These are phyloP conservation scores for Rhododendron henanense DNA, from an alignment of 148 eudicot genomes.

Conservation along the genomic window DNA sequence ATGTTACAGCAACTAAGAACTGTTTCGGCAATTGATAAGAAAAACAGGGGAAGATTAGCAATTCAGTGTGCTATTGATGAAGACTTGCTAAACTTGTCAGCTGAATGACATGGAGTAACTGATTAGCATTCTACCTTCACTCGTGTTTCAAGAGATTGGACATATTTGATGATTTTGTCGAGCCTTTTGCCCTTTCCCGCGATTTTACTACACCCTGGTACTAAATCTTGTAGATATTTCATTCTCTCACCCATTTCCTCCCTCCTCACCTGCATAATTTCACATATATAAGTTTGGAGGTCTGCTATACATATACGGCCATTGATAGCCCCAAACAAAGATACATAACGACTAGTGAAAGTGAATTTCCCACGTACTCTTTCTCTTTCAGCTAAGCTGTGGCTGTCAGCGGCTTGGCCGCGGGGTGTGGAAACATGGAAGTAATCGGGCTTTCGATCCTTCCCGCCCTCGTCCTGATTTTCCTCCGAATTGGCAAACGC, in stretches of 20 bases:
- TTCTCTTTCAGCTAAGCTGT: slow-evolving; percentile 92
- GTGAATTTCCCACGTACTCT: slow-evolving; percentile 20
- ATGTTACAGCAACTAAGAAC: slow-evolving; percentile 71
- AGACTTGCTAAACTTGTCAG: no score
- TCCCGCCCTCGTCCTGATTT: no score
- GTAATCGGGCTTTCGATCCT: slow-evolving; percentile 51
- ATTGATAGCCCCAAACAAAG: background rate
- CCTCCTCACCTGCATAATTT: slow-evolving; percentile 60
- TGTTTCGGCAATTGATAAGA: slow-evolving; percentile 21
- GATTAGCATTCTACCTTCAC: slow-evolving; percentile 61
- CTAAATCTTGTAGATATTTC: slow-evolving; percentile 88
- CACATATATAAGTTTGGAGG: background rate
- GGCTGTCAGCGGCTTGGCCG: slow-evolving; percentile 98
- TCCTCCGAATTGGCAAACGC: no score
- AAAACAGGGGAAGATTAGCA: background rate
- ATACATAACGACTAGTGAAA: background rate
- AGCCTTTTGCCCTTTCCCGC: slow-evolving; percentile 96
- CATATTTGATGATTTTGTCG: slow-evolving; percentile 89
- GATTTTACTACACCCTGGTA: slow-evolving; percentile 92
- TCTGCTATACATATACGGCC: background rate
- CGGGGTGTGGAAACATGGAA: slow-evolving; percentile 93
- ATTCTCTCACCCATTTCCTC: slow-evolving; percentile 92
- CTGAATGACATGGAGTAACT: background rate
- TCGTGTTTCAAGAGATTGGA: slow-evolving; percentile 95
- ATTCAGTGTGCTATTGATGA: background rate